phyloP scores from a whole-genome alignment of 306 rosid genomes.

The Cicer arietinum region DNA sequence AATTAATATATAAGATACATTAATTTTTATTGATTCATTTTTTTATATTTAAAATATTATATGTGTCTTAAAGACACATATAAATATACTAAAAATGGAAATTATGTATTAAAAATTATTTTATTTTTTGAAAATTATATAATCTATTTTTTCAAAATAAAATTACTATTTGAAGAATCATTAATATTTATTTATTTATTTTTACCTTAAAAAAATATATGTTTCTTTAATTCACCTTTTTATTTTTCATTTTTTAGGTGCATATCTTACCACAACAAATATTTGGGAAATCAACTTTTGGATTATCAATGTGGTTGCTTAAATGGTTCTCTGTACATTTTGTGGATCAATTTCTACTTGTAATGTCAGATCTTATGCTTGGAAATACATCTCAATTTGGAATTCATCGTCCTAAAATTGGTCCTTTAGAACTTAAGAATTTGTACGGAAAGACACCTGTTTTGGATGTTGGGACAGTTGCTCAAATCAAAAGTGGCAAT shows the following conservation, averaged over 20 bases:
- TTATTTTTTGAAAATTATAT: too few species aligned
- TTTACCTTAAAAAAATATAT: too few species aligned
- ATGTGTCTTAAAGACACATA: too few species aligned
- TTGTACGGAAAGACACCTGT: slow-evolving; percentile 89
- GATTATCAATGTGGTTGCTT: slow-evolving; percentile 84
- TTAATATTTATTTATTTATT: too few species aligned
- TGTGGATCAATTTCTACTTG: slow-evolving; percentile 82
- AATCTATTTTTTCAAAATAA: too few species aligned
- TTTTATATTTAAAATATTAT: too few species aligned
- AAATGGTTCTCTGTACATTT: slow-evolving; percentile 80
- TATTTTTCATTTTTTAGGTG: slow-evolving; percentile 57
- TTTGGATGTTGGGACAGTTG: slow-evolving; percentile 87
- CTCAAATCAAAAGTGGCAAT: slow-evolving; percentile 75
- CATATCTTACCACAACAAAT: slow-evolving; percentile 93
- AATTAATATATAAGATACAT: too few species aligned
- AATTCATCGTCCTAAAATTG: slow-evolving; percentile 74
- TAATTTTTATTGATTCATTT: too few species aligned
- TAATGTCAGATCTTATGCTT: slow-evolving; percentile 72
- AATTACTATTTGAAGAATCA: too few species aligned
- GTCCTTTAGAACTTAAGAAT: slow-evolving; percentile 85
- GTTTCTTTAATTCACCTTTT: not conserved
- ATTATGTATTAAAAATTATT: too few species aligned
- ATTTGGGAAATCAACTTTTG: slow-evolving; percentile 94
- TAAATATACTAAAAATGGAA: too few species aligned
- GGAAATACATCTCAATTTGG: slow-evolving; percentile 90